Percentiles rank a stretch among this genome's conserved stretches.
These are phyloP conservation scores for Chlamydomonas eustigma DNA, from an alignment of 139 green algal genomes.

Conservation along the genomic window DNA sequence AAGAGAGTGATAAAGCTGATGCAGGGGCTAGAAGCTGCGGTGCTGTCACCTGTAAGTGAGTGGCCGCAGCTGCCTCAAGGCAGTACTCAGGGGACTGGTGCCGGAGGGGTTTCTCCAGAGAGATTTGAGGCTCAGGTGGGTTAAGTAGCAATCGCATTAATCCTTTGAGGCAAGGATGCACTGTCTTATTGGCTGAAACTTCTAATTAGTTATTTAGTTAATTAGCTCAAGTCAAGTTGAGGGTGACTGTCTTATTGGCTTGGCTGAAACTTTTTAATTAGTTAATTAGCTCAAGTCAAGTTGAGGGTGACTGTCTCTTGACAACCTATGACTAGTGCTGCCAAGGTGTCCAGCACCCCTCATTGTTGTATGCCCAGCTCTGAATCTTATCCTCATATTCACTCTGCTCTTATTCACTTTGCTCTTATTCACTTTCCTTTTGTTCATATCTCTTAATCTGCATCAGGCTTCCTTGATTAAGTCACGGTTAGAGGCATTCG, in stretches of 20 bases:
- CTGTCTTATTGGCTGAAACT: slow-evolving; percentile 29
- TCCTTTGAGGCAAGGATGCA: slow-evolving; percentile 39
- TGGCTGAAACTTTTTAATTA: neutral
- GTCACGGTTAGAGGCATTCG: too few species aligned
- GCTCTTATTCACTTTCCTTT: too few species aligned
- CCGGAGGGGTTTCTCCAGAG: neutral
- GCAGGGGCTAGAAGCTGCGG: slow-evolving; percentile 60
- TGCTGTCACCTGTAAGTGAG: slow-evolving; percentile 14
- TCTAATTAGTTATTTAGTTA: neutral
- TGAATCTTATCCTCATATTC: too few species aligned
- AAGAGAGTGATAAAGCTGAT: slow-evolving; percentile 64
- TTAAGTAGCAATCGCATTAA: slow-evolving; percentile 1
- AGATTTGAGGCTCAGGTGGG: neutral
- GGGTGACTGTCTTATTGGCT: slow-evolving; percentile 35
- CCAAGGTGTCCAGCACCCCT: too few species aligned
- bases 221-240: neutral
- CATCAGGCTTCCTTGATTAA: too few species aligned
- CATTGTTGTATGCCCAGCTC: too few species aligned
- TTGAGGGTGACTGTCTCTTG: too few species aligned
- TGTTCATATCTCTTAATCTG: too few species aligned
- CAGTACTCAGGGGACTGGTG: neutral
- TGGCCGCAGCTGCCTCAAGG: neutral
- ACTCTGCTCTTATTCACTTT: too few species aligned
- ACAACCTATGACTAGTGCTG: too few species aligned
- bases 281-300: neutral